A percentile compares a stretch with the other conserved stretches of the same genome.
Evolutionary conservation across 169 alveolate species (phyloP).

Genomic region (Plasmodium vinckei): DNA sequence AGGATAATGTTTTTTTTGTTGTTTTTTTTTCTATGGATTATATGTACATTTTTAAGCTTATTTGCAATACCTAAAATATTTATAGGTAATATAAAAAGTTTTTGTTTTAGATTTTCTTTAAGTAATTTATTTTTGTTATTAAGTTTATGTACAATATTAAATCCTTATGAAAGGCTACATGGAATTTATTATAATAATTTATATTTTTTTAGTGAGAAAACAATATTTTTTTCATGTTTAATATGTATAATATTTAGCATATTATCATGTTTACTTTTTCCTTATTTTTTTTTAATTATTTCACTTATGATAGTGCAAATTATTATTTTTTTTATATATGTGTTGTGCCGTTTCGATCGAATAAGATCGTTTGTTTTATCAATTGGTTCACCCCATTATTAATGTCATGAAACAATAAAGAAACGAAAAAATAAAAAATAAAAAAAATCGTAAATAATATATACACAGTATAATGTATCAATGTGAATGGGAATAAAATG

Average conservation of each 20-base stretch:
- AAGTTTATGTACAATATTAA: not conserved
- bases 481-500: too few relatives aligned
- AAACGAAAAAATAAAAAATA: too few relatives aligned
- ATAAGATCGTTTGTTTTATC: not conserved
- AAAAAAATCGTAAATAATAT: too few relatives aligned
- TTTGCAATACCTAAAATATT: not conserved
- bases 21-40: not conserved
- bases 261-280: not conserved
- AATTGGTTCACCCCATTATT: too few relatives aligned
- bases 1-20: not conserved
- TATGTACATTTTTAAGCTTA: not conserved
- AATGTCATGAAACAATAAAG: too few relatives aligned
- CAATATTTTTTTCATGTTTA: not conserved
- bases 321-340: not conserved
- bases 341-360: not conserved
- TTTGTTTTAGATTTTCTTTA: slow-evolving; percentile 4
- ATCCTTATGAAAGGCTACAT: not conserved
- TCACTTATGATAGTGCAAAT: not conserved
- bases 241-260: not conserved
- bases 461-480: too few relatives aligned
- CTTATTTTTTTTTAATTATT: not conserved
- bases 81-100: not conserved
- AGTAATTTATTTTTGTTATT: not conserved
- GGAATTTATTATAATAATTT: not conserved
- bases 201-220: not conserved